Base-by-base conservation (phyloP, 2,329 filamentous ascomycete species). In the Penicillium verrucosum region DNA sequence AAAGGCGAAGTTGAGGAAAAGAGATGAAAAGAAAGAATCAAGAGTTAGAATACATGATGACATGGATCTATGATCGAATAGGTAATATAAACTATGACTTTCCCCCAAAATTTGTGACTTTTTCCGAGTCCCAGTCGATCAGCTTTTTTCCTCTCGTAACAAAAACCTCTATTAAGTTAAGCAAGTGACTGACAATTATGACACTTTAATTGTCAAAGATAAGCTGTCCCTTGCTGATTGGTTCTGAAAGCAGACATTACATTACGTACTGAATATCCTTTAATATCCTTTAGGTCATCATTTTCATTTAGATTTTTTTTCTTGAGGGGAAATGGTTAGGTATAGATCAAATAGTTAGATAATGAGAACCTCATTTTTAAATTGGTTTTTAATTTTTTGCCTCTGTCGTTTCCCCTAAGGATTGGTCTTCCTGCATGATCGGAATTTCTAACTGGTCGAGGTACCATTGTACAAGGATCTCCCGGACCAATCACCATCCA, bases 221-320 rank as follows among this genome's bases (percentile, higher is more conserved):
- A 73, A 73, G 69, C 32, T 16, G 41, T 16, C 8, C 5, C 14
- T 11, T 42, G 27, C 59, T 72, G 68, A 73, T 73, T 74, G 71
- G 71, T 51, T 29, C 42, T 36, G 49, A 49, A 58, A 58, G 46
- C 60, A 54, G 47, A 58, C 60, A 59, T 65, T 49, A 56, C 61
- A 72, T 73, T 73, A 73, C 70, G 70, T 72, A 72, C 66, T 62
- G 60, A 44, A 52, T 60, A 59, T 40, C n/a, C 34, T 48, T 21
- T 21, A 21, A 21, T 21, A 21, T 21, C 21, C 21, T 21, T 21
- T 56, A 56, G 34, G 48, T 56, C 54, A 56, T 50, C 54, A 42
- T 32, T 23, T 25, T 23, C 11, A 38, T 4, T 5, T 23, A 40
- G 12, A 23, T 30, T 40, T 10, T 8, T n/a, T 1, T 40, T 10